Conservation (phyloP, 2,329 filamentous ascomycete genomes). For the Cladosporium sp. region DNA sequence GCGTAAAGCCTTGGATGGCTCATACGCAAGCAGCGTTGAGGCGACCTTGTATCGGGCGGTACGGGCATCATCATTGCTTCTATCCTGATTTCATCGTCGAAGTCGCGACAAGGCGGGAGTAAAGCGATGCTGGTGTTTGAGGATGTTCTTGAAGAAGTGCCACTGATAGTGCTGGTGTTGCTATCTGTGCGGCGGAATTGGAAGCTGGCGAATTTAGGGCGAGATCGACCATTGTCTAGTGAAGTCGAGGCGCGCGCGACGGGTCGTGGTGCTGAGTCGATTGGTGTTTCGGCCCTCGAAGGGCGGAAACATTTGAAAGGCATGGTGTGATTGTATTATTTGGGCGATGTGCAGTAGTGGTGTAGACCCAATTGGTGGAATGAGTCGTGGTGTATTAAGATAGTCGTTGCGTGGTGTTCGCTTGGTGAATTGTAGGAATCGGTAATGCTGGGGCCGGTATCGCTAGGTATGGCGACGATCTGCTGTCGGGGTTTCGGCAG, state of each 20-base stretch:
- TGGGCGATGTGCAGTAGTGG: neutral
- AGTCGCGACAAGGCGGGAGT: conserved; percentile 28
- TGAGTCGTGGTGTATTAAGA: neutral
- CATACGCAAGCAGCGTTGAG: conserved; percentile 29
- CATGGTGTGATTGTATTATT: conserved; percentile 19
- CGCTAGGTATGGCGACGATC: neutral
- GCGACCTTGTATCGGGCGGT: conserved; percentile 21
- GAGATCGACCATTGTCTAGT: neutral
- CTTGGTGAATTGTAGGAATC: neutral
- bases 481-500: conserved; percentile 9
- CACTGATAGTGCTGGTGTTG: conserved; percentile 18
- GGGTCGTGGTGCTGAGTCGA: conserved; percentile 15
- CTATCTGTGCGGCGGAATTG: conserved; percentile 8
- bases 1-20: conserved; percentile 30
- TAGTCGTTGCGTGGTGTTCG: conserved; percentile 2
- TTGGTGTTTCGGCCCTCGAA: conserved; percentile 14
- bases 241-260: neutral
- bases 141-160: conserved; percentile 26
- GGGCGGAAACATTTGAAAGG: conserved; percentile 28
- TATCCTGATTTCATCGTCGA: conserved; percentile 24
- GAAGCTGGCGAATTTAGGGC: conserved; percentile 5
- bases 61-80: conserved; percentile 34
- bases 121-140: conserved; percentile 30
- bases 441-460: conserved; percentile 7
- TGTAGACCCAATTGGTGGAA: neutral